Conservation (phyloP, 495 filamentous ascomycete genomes). For the Margaritispora aquatica region DNA sequence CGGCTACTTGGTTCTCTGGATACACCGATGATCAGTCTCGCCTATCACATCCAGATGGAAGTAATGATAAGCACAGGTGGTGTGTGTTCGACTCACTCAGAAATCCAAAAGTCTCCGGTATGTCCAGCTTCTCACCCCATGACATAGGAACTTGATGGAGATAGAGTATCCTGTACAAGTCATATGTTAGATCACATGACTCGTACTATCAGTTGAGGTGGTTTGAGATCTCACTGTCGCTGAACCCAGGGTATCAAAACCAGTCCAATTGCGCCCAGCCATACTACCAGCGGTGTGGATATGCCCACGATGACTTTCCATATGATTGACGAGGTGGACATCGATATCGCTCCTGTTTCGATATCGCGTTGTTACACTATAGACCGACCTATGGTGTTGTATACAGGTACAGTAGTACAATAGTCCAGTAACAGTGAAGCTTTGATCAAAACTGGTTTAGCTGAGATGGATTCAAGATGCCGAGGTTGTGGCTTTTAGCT, state of each 20-base stretch:
- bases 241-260: conserved; percentile 1
- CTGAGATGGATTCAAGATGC: too few species aligned
- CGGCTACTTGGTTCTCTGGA: conserved; percentile 53
- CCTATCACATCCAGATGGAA: background rate
- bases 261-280: background rate
- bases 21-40: too few species aligned
- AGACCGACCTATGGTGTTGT: too few species aligned
- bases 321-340: background rate
- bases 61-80: too few species aligned
- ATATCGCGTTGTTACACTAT: too few species aligned
- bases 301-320: background rate
- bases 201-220: background rate
- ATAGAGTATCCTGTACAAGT: background rate
- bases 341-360: background rate
- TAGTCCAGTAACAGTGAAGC: too few species aligned
- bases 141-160: background rate
- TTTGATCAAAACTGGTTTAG: too few species aligned
- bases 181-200: conserved; percentile 3
- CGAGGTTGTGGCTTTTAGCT: too few species aligned
- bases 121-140: background rate
- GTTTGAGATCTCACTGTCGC: background rate
- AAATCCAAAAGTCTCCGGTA: conserved; percentile 1
- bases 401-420: too few species aligned
- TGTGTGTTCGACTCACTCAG: conserved; percentile 3
- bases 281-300: background rate